Evolutionary conservation across 495 filamentous ascomycete genomes (phyloP), one percentile per base, ranked within the genome.

Genomic region (Xylaria sp.): DNA sequence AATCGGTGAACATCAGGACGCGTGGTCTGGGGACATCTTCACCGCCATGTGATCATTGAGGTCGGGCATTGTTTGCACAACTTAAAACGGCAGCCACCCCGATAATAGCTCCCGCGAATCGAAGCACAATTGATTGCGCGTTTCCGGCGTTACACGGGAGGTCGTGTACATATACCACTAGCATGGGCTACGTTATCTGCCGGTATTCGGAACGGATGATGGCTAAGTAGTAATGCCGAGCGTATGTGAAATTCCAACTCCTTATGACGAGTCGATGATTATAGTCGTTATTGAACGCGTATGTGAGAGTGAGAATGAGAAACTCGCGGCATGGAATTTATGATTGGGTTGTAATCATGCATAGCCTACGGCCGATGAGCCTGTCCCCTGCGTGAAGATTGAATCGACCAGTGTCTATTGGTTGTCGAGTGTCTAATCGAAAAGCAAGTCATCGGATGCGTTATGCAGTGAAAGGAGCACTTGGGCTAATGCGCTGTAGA

Each of bases 111-210:
- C 8, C 24, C 43, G 58, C 58, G 24, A 68, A 63, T 53, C 21
- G 48, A 63, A 44, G 17, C 12, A 50, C n/a, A 63, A 21, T 53
- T 55, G 69, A 64, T 65, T 66, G 52, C 52, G 69, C 41, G 61
- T 70, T 71, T 46, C 61, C 61, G 69, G 61, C 26, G 66, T 71
- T 62, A 46, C 69, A 71, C 69, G 14, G 40, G 61, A 35, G 33
- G 61, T 59, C 40, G 46, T 65, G 69, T 43, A 71, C 61, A 33
- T 43, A 48, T 48, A 64, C 37, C 11, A 57, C 48, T 53, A 69
- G 44, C 48, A 11, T 61, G 17, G 29, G 14, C 61, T n/a, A 41
- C 37, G 55, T 59, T 14, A 31, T 35, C 19, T 43, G 3, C 35
- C 21, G 17, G 29, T 55, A 0, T 31, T 43, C 65, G 2, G 24